A percentile compares a stretch with the other conserved stretches of the same genome.
Conservation (phyloP, 805 yeast species). For the Candida easanensis region DNA sequence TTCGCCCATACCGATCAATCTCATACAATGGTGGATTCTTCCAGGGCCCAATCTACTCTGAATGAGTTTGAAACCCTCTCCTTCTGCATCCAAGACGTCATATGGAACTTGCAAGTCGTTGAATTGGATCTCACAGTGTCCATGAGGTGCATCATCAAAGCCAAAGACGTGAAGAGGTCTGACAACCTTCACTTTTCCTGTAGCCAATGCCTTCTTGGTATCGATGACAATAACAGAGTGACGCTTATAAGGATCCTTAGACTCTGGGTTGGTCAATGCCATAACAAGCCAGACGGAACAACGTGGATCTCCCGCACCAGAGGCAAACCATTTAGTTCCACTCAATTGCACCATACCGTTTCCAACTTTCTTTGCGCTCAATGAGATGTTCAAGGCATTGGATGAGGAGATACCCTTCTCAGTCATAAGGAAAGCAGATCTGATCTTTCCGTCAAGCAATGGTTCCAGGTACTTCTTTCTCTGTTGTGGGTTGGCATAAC, state of each 20-base stretch:
- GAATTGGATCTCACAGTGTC: slow-evolving; percentile 62
- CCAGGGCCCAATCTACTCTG: slow-evolving; percentile 69
- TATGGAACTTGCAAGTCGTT: slow-evolving; percentile 44
- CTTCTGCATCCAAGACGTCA: slow-evolving; percentile 43
- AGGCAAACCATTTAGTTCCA: slow-evolving; percentile 69
- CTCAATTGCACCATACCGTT: slow-evolving; percentile 43
- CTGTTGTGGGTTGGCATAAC: slow-evolving; percentile 40
- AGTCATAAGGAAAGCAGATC: slow-evolving; percentile 66
- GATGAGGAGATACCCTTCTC: slow-evolving; percentile 60
- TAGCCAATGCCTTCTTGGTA: slow-evolving; percentile 43
- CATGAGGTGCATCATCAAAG: slow-evolving; percentile 69
- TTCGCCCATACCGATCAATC: slow-evolving; percentile 60
- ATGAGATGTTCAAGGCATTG: slow-evolving; percentile 56
- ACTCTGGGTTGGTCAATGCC: slow-evolving; percentile 28
- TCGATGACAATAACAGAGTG: slow-evolving; percentile 59
- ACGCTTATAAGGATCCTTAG: slow-evolving; percentile 39
- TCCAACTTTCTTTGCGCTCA: slow-evolving; percentile 42
- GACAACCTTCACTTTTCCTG: slow-evolving; percentile 46
- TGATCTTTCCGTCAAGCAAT: slow-evolving; percentile 49
- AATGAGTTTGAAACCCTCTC: slow-evolving; percentile 60
- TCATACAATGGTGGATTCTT: slow-evolving; percentile 70
- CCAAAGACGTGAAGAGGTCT: slow-evolving; percentile 57
- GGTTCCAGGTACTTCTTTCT: slow-evolving; percentile 50
- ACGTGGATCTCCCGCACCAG: slow-evolving; percentile 69
- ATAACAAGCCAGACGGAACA: slow-evolving; percentile 36